These are phyloP conservation scores for Saccharomycopsis sp. DNA, from an alignment of 805 yeast species.

Conservation along the genomic window DNA sequence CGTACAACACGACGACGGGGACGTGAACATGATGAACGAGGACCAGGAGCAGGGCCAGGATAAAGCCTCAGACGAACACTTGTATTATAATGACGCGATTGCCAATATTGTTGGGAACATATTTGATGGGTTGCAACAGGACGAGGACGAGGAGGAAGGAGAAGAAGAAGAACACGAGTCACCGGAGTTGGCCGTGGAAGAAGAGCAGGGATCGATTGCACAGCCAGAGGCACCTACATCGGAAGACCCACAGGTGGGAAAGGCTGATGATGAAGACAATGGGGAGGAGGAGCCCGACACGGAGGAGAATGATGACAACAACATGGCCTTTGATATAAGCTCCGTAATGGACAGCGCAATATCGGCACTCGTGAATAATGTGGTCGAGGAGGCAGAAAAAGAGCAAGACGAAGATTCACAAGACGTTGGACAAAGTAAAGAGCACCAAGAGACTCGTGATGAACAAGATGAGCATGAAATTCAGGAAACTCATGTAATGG, in stretches of 20 bases:
- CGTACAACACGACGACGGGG: background rate
- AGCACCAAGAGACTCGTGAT: background rate
- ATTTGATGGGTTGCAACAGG: background rate
- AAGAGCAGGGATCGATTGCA: too few relatives aligned
- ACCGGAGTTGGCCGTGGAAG: too few relatives aligned
- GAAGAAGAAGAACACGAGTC: background rate
- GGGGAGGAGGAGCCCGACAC: constrained; percentile 3
- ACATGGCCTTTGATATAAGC: too few relatives aligned
- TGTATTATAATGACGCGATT: constrained; percentile 9
- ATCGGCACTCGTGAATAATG: background rate
- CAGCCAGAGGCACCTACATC: background rate
- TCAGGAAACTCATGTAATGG: background rate
- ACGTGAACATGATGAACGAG: background rate
- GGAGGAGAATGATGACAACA: constrained; percentile 5
- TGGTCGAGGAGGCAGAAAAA: background rate
- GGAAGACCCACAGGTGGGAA: background rate
- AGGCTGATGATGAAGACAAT: constrained; percentile 21
- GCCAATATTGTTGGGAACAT: constrained; percentile 8
- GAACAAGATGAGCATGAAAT: background rate
- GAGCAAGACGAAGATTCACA: background rate
- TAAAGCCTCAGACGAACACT: background rate
- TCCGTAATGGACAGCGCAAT: too few relatives aligned
- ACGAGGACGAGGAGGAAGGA: constrained; percentile 1
- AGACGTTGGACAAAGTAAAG: background rate
- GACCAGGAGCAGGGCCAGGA: background rate